A percentile compares a stretch with the other conserved stretches of the same genome.
Conservation (phyloP, 2,329 filamentous ascomycete species). For the Spiromastix sp. region DNA sequence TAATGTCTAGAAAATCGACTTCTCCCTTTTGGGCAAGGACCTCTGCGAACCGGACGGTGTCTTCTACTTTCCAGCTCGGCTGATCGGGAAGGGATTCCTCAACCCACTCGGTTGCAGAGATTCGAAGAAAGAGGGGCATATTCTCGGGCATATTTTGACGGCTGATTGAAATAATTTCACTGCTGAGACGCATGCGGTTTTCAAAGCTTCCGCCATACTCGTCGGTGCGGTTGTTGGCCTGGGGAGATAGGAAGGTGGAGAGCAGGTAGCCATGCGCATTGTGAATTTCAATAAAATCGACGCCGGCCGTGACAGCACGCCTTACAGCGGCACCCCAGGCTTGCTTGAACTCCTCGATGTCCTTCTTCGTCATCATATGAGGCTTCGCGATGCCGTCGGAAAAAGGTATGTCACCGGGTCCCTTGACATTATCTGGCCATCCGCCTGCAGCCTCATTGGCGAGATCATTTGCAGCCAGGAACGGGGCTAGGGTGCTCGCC, state of each 20-base stretch:
- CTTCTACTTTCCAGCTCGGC: slow-evolving; percentile 56
- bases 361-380: slow-evolving; percentile 55
- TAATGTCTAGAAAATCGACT: slow-evolving; percentile 76
- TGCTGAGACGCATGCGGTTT: slow-evolving; percentile 57
- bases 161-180: slow-evolving; percentile 56
- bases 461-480: slow-evolving; percentile 47
- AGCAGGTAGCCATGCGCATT: slow-evolving; percentile 71
- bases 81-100: slow-evolving; percentile 45
- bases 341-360: slow-evolving; percentile 56
- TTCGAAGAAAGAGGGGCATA: slow-evolving; percentile 63
- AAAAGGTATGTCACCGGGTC: slow-evolving; percentile 51
- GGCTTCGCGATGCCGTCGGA: slow-evolving; percentile 40
- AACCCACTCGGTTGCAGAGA: slow-evolving; percentile 69
- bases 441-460: slow-evolving; percentile 47
- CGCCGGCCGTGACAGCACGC: slow-evolving; percentile 56
- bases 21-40: slow-evolving; percentile 57
- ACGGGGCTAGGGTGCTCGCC: slow-evolving; percentile 51
- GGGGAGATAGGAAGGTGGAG: slow-evolving; percentile 58
- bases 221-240: slow-evolving; percentile 57
- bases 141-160: slow-evolving; percentile 52
- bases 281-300: slow-evolving; percentile 74
- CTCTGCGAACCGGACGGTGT: slow-evolving; percentile 54
- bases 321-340: slow-evolving; percentile 50
- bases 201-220: slow-evolving; percentile 42
- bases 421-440: slow-evolving; percentile 45